These are phyloP conservation scores for Nakazawaea laoshanensis DNA, from an alignment of 805 yeast species.

Conservation along the genomic window DNA sequence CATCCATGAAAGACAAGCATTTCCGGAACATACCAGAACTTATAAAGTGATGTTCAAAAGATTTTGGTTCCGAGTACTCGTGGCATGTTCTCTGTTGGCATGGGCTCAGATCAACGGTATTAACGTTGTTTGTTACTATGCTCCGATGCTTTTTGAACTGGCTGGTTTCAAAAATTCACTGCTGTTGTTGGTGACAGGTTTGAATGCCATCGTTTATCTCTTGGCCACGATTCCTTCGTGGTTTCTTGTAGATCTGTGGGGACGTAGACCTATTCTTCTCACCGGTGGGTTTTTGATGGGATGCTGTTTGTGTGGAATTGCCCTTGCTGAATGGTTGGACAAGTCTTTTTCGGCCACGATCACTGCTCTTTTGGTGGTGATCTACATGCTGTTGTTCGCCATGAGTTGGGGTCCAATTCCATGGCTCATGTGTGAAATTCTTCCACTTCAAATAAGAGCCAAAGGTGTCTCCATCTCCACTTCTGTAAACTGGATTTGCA, in stretches of 20 bases:
- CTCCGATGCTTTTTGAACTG: conserved; percentile 83
- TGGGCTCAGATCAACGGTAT: conserved; percentile 90
- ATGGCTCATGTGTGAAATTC: conserved; percentile 82
- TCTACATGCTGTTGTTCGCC: conserved; percentile 81
- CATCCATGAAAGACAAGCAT: conserved; percentile 25
- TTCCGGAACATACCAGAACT: conserved; percentile 30
- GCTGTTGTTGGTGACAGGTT: conserved; percentile 83
- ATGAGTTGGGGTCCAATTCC: conserved; percentile 94
- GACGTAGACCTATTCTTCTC: conserved; percentile 75
- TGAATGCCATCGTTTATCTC: conserved; percentile 49
- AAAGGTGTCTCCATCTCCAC: conserved; percentile 88
- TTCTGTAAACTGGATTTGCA: conserved; percentile 89
- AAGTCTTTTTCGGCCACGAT: conserved; percentile 46
- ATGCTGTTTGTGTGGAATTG: conserved; percentile 51
- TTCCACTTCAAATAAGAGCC: conserved; percentile 78
- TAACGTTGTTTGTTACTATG: conserved; percentile 82
- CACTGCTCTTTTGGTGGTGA: conserved; percentile 70
- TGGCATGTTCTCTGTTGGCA: conserved; percentile 80
- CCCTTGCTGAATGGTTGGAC: conserved; percentile 49
- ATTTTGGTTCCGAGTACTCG: conserved; percentile 46
- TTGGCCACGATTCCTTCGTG: conserved; percentile 78
- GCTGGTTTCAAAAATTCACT: conserved; percentile 86
- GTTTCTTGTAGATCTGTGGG: conserved; percentile 88
- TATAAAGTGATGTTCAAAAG: conserved; percentile 33
- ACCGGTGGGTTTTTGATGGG: conserved; percentile 81